Evolutionary conservation across 129 eudicot genomes (phyloP).

Genomic region (Dittrichia graveolens): DNA sequence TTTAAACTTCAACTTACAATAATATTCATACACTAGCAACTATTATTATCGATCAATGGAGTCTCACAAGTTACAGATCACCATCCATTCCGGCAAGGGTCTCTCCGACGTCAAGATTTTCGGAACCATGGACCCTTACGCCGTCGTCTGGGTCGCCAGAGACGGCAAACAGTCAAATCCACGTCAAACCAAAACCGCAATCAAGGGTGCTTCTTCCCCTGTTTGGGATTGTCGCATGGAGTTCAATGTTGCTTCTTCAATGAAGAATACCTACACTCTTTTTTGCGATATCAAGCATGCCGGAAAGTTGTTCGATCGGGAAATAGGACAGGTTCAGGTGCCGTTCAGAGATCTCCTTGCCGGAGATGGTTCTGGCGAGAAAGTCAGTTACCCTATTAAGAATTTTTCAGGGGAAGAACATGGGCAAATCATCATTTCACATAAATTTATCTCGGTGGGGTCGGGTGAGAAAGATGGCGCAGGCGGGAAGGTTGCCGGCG

Average conservation of each 20-base stretch:
- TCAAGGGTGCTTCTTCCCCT: neutral
- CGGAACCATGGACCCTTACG: conserved; percentile 24
- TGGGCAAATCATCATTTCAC: conserved; percentile 15
- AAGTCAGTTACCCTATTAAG: conserved; percentile 20
- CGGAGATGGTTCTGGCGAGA: conserved; percentile 15
- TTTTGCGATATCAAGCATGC: conserved; percentile 15
- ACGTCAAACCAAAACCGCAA: neutral
- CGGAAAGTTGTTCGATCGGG: neutral
- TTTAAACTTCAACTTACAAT: too few species aligned
- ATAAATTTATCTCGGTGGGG: neutral
- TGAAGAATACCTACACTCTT: neutral
- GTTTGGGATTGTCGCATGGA: conserved; percentile 15
- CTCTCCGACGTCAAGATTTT: neutral
- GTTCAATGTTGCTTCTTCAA: neutral
- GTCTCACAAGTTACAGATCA: neutral
- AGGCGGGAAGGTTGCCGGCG: neutral
- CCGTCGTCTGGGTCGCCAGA: conserved; percentile 5
- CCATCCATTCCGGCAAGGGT: conserved; percentile 13
- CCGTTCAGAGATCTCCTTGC: conserved; percentile 19
- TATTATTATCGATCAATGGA: neutral
- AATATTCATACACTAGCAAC: too few species aligned
- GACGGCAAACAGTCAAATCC: neutral
- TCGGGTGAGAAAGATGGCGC: neutral
- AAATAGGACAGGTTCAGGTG: conserved; percentile 7
- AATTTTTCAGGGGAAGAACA: neutral